Evolutionary conservation across 257 asterid species (phyloP).

Genomic region (Solanum neorickii): DNA sequence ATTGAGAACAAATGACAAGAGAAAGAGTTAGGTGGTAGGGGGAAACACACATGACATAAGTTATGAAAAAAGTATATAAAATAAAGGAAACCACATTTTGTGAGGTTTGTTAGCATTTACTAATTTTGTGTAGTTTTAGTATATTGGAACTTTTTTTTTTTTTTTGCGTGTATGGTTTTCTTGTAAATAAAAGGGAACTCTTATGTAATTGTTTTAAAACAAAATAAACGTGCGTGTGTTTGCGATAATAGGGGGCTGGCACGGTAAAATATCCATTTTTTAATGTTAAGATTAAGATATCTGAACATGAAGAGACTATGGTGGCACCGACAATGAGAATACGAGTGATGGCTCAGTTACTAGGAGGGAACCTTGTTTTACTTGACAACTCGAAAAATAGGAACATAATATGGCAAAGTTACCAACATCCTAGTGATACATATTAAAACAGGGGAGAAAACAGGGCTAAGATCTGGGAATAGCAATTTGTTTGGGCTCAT

Average conservation of each 20-base stretch:
- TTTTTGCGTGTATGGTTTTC: neutral
- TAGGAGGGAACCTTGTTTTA: conserved; percentile 3
- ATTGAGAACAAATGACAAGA: neutral
- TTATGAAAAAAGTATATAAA: neutral
- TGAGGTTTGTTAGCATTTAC: neutral
- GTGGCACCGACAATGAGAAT: neutral
- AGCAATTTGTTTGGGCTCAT: neutral
- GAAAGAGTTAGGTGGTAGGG: neutral
- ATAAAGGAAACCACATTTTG: neutral
- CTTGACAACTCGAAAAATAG: conserved; percentile 9
- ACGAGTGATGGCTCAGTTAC: neutral
- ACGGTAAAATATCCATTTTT: neutral
- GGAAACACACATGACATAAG: neutral
- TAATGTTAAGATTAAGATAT: neutral
- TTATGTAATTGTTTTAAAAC: neutral
- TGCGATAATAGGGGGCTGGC: neutral
- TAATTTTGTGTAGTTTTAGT: neutral
- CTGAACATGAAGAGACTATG: neutral
- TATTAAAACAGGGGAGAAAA: conserved; percentile 21
- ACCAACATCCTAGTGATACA: conserved; percentile 17
- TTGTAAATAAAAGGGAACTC: neutral
- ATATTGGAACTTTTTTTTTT: neutral
- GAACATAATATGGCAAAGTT: conserved; percentile 24
- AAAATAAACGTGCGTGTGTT: neutral
- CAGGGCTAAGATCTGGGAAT: conserved; percentile 26